phyloP scores from a whole-genome alignment of 108 stramenopile genomes.

The Seminavis robusta region DNA sequence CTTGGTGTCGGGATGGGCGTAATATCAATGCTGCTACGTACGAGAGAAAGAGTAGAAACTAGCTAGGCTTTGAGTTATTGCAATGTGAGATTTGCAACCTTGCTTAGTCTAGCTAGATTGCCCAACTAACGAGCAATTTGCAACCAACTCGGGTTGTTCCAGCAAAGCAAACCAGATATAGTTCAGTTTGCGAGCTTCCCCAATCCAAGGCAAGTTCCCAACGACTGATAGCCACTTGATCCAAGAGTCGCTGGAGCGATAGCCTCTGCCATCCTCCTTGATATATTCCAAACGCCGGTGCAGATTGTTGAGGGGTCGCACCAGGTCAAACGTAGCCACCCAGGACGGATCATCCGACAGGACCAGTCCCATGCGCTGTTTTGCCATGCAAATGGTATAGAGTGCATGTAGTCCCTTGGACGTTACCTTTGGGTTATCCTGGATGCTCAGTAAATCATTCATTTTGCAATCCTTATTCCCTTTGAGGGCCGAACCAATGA shows the following conservation, averaged over 20 bases:
- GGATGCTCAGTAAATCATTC: conserved; percentile 8
- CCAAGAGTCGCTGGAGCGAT: conserved; percentile 1
- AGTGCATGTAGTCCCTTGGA: not conserved
- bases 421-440: conserved; percentile 5
- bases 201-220: conserved; percentile 3
- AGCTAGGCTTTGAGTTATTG: too few relatives aligned
- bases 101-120: too few relatives aligned
- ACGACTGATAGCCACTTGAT: conserved; percentile 8
- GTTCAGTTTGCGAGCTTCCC: conserved; percentile 9
- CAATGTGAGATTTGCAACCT: too few relatives aligned
- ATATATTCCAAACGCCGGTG: conserved; percentile 14
- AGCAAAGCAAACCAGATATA: conserved; percentile 17
- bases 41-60: too few relatives aligned
- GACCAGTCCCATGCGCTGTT: conserved; percentile 13
- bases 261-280: not conserved
- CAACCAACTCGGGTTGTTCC: conserved; percentile 13
- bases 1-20: too few relatives aligned
- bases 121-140: too few relatives aligned
- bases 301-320: conserved; percentile 14
- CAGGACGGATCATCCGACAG: conserved; percentile 12
- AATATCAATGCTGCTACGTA: too few relatives aligned
- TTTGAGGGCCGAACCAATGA: conserved; percentile 2
- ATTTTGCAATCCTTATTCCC: conserved; percentile 3
- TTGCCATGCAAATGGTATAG: conserved; percentile 2
- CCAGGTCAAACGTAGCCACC: conserved; percentile 19